phyloP scores from a whole-genome alignment of 345 rosid genomes.

The Populus tremula region DNA sequence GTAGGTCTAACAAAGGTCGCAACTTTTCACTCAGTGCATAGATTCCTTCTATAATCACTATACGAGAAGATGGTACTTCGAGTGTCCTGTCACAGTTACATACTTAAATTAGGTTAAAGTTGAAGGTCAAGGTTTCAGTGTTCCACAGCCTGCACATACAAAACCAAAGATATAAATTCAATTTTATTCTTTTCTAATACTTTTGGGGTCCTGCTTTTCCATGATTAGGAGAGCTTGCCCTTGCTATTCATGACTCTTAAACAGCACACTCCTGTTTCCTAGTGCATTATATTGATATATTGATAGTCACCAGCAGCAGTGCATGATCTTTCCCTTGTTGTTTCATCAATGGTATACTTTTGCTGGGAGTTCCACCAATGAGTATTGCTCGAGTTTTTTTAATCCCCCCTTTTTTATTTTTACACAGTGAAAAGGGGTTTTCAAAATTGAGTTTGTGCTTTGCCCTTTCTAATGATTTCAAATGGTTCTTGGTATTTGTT shows the following conservation, averaged over 20 bases:
- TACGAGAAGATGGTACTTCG: conserved; percentile 86
- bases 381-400: not conserved
- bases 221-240: not conserved
- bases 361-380: not conserved
- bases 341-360: not conserved
- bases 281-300: too few species aligned
- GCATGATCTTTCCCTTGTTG: not conserved
- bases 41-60: conserved; percentile 91
- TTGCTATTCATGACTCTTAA: not conserved
- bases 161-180: not conserved
- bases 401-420: not conserved
- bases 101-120: conserved; percentile 16
- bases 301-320: not conserved
- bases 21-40: conserved; percentile 90
- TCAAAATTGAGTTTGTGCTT: not conserved
- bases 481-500: not conserved
- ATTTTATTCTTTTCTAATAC: not conserved
- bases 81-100: conserved; percentile 56
- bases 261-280: not conserved
- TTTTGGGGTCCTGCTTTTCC: not conserved
- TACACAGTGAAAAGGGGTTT: not conserved
- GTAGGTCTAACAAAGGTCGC: conserved; percentile 83
- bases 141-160: not conserved
- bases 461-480: not conserved
- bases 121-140: not conserved